Conservation (phyloP, 345 rosid species). For the Fremontodendron californicum region DNA sequence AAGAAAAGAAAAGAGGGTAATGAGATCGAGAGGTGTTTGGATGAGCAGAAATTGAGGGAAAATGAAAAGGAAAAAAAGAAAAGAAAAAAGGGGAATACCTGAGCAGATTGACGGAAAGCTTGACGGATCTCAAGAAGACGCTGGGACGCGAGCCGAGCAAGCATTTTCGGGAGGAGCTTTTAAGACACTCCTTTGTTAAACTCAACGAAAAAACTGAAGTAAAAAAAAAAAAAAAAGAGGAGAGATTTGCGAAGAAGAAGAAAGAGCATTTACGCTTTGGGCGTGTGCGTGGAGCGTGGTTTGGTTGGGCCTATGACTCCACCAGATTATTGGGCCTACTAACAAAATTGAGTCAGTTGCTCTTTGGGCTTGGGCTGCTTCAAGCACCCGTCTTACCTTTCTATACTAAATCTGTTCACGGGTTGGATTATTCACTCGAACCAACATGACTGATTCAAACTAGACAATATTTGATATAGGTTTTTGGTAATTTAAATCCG, state of each 20-base stretch:
- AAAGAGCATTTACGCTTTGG: not conserved
- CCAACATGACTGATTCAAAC: no score
- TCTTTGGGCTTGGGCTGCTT: not conserved
- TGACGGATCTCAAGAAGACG: constrained; percentile 85
- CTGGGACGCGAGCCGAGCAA: constrained; percentile 69
- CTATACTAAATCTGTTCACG: no score
- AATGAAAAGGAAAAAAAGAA: not conserved
- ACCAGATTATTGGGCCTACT: not conserved
- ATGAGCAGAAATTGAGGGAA: constrained; percentile 16
- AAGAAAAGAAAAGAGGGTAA: not conserved
- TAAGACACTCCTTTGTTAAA: not conserved
- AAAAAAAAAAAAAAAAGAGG: not conserved
- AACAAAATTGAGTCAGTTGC: fast-evolving
- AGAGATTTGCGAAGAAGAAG: not conserved
- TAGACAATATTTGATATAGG: no score
- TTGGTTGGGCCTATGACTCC: not conserved
- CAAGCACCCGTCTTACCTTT: no score
- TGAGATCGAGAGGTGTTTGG: constrained; percentile 26
- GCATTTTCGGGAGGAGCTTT: constrained; percentile 44
- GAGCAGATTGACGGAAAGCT: constrained; percentile 54
- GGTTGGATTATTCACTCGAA: no score
- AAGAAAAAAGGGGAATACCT: constrained; percentile 38
- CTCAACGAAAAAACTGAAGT: not conserved
- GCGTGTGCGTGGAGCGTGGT: not conserved
- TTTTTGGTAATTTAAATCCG: no score